Percentiles rank a stretch among this genome's conserved stretches.
phyloP scores from a whole-genome alignment of 148 eudicot genomes.

The Camellia japonica region DNA sequence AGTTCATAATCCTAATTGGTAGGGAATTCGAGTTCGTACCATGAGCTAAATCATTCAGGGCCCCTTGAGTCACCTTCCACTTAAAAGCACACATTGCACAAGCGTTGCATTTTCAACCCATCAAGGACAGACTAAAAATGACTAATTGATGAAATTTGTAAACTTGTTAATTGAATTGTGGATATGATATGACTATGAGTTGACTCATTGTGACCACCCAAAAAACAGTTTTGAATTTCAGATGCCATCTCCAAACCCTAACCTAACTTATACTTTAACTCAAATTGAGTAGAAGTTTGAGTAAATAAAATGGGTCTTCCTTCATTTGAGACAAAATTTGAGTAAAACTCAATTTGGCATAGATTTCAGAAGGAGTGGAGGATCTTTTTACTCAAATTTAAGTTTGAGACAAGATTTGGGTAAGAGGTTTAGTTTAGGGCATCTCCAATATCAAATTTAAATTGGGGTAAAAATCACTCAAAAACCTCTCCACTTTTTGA shows the following conservation, averaged over 20 bases:
- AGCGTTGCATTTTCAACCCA: neutral
- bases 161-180: neutral
- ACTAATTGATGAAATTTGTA: neutral
- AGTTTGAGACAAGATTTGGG: too few species aligned
- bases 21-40: neutral
- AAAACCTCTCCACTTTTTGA: too few species aligned
- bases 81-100: neutral
- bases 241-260: neutral
- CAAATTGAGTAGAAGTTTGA: too few species aligned
- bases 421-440: too few species aligned
- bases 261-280: neutral
- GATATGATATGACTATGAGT: neutral
- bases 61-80: neutral
- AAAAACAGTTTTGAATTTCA: neutral
- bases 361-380: too few species aligned
- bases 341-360: too few species aligned
- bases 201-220: neutral
- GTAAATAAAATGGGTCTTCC: too few species aligned
- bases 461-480: too few species aligned
- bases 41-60: neutral
- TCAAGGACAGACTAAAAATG: neutral
- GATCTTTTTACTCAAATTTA: too few species aligned
- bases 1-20: neutral
- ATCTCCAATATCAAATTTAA: too few species aligned
- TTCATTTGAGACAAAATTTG: too few species aligned